Base-by-base conservation (phyloP, 805 yeast genomes). In the Kazachstania psychrophila region DNA sequence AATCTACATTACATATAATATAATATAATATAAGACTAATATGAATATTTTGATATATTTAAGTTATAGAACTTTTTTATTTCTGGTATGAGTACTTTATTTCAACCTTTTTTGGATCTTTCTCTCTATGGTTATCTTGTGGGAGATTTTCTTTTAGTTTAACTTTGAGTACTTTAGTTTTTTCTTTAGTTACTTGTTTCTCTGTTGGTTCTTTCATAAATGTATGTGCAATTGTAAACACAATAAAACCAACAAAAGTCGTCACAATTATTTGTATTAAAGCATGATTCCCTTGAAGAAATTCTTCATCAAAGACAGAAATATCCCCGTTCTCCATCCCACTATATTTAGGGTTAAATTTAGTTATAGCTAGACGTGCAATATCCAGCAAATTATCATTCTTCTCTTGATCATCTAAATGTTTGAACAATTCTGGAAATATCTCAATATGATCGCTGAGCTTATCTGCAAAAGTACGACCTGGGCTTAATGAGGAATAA, bases 371-470 rank as follows among this genome's bases (percentile, higher is more conserved):
- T 7, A 25, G 9, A 28, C 54, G 58, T 17, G 52, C 55, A 16
- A 60, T 62, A 9, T 48, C 41, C 6, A 50, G 48, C 9, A 42
- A 43, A 43, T 65, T 65, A 31, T 69, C 57, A 48, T 77, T 75
- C 40, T 79, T 61, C 46, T 80, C 86, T 25, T 65, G 57, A 39
- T 63, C 65, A 35, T 47, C 54, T 50, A 52, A 44, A 10, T 64
- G 31, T 9, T 34, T 14, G 23, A 31, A 43, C 28, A 39, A 8
- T 14, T 32, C 36, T 12, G 37, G 34, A 20, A 38, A 38, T 15
- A 38, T 29, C 17, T 29, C 31, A 26, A 24, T 15, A 3, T 19
- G 8, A 10, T 15, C 14, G 19, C 20, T 19, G n/a, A 51, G 48
- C 2, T 47, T 43, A 2, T 39, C 39, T 2, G 40, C 33, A n/a